Base-by-base conservation (phyloP, 495 filamentous ascomycete species). In the Collariella sp. region DNA sequence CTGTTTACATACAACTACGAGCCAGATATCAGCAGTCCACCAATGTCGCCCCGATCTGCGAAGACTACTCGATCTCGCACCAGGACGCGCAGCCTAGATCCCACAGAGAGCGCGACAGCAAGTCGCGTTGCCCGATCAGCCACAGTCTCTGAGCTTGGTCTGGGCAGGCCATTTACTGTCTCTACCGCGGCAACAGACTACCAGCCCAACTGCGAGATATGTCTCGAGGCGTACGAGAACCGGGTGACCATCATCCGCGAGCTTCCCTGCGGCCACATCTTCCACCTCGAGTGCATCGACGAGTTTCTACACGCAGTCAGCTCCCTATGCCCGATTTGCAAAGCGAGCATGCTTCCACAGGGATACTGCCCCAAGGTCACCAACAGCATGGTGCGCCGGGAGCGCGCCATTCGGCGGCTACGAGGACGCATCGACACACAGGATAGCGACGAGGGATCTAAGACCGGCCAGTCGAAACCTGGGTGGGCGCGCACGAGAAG, bases 231-330 rank as follows among this genome's bases (percentile, higher is more conserved):
- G 54, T 97, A 86, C 64, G 75, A 82, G 22, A 79, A 83, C 16
- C 76, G 77, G 9, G 62, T 65, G 15, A 84, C 89, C 0, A 77
- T 78, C 20, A 87, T 96, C 54, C 85, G 89, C 35, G 87, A 94
- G 66, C 74, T 96, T 4, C 83, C 87, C 0, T 97, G 91, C 58
- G 79, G 85, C 0, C 91, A 97, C 64, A 90, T 96, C 52, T 97
- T 89, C 70, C 89, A 97, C 51, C 83, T 88, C 2, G 83, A 83
- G 39, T 97, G 91, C 66, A 88, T 97, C 59, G 89, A 96, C 63
- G 72, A 78, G 11, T 91, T 89, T 58, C 72, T 96, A 39, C 70
- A 73, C 44, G 71, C 79, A 36, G 80, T 78, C 60, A 89, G 84
- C 64, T 87, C 83, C 38, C 76, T 94, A 12, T 97, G 91, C 61